A percentile compares a stretch with the other conserved stretches of the same genome.
Conservation (phyloP, 495 filamentous ascomycete genomes). For the Aspergillus leporis region DNA sequence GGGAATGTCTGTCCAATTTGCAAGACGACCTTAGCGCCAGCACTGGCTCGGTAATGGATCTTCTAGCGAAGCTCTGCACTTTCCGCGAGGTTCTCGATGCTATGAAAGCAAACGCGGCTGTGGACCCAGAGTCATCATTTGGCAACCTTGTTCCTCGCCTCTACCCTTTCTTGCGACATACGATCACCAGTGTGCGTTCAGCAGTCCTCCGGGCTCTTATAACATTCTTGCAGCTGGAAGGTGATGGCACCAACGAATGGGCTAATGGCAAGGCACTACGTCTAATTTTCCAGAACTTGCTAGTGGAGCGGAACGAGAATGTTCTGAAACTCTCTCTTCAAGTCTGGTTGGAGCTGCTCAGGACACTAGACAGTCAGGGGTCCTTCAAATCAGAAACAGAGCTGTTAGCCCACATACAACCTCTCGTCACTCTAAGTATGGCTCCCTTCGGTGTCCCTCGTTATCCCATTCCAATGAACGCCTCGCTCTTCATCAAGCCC, state of each 20-base stretch:
- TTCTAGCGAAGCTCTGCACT: conserved; percentile 91
- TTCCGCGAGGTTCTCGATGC: conserved; percentile 90
- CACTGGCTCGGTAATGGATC: conserved; percentile 96
- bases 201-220: conserved; percentile 90
- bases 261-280: conserved; percentile 85
- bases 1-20: conserved; percentile 93
- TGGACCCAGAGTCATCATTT: conserved; percentile 84
- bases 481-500: conserved; percentile 83
- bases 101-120: conserved; percentile 86
- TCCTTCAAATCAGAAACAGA: conserved; percentile 66
- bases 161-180: conserved; percentile 95
- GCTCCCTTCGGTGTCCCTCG: conserved; percentile 90
- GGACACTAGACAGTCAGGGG: conserved; percentile 58
- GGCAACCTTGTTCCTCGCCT: conserved; percentile 87
- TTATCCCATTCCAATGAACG: conserved; percentile 87
- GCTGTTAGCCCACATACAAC: conserved; percentile 60
- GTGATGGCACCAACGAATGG: conserved; percentile 84
- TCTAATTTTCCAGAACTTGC: conserved; percentile 88
- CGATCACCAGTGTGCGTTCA: conserved; percentile 90
- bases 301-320: conserved; percentile 86
- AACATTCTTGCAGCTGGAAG: conserved; percentile 86
- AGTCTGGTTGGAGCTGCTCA: conserved; percentile 80
- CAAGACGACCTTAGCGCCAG: conserved; percentile 96
- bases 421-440: conserved; percentile 75
- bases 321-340: conserved; percentile 78